Base-by-base conservation (phyloP, 1,284 basidiomycete species). In the Chalciporus piperatoides region DNA sequence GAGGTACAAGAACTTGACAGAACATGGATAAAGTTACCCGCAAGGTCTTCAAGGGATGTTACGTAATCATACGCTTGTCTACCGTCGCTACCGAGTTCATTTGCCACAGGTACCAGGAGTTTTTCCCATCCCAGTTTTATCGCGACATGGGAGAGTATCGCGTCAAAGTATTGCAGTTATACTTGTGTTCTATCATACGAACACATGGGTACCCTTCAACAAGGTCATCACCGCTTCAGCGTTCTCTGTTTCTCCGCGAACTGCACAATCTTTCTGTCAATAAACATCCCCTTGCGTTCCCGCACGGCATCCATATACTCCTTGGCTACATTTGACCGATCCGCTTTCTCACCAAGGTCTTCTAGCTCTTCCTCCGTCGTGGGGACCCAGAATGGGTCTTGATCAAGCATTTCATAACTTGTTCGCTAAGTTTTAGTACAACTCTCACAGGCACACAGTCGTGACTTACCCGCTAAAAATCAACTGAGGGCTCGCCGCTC, bases 371-470 rank as follows among this genome's bases (percentile, higher is more conserved):
- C 97, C 62, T 97, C 90, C 0, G 97, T 99, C 7, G 92, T 93
- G 0, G 97, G 97, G 0, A 99, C 95, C 97, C 97, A 99, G 76
- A 96, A 99, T 2, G 97, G 97, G 73, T 99, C 94, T 59, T 86
- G 82, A 69, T 94, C 90, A 25, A 97, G 77, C 59, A 92, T 77
- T 67, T 96, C 91, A 68, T 91, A 92, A 39, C 88, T 90, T 7
- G 56, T 24, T 41, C 44, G 33, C 41, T 21, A 24, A 11, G 19
- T 30, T 55, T 69, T 47, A 68, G 54, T 25, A 47, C 46, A 15
- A 9, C 45, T 52, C 48, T 41, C 46, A 35, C 41, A 43, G 33
- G 12, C 11, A 24, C 17, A 19, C 12, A 19, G 23, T 35, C 17
- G 47, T 38, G 12, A 56, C 82, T 60, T 72, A 93, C 78, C 96